These are phyloP conservation scores for Salix koriyanagi DNA, from an alignment of 345 rosid genomes.

Conservation along the genomic window DNA sequence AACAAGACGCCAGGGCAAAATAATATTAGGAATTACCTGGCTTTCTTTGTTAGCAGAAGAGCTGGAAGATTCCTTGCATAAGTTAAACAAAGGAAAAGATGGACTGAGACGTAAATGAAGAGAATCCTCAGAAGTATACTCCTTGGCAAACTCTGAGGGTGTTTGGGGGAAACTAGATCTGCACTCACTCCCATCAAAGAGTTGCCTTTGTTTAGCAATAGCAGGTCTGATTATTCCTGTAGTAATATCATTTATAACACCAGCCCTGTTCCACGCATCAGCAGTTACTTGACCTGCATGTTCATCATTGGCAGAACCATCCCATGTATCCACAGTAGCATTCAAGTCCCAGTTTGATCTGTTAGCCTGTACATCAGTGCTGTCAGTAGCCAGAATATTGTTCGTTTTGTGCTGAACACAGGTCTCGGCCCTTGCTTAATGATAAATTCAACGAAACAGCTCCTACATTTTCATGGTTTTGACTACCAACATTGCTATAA, in stretches of 20 bases:
- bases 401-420: slow-evolving; percentile 17
- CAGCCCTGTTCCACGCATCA: slow-evolving; percentile 18
- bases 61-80: slow-evolving; percentile 24
- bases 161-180: slow-evolving; percentile 17
- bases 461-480: slow-evolving; percentile 24
- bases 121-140: slow-evolving; percentile 29
- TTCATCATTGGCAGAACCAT: slow-evolving; percentile 35
- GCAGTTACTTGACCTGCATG: slow-evolving; percentile 24
- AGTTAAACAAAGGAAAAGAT: slow-evolving; percentile 17
- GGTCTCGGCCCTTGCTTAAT: slow-evolving; percentile 39
- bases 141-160: slow-evolving; percentile 20
- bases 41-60: slow-evolving; percentile 23
- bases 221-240: slow-evolving; percentile 14
- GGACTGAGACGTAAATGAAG: slow-evolving; percentile 56
- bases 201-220: slow-evolving; percentile 21
- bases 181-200: slow-evolving; percentile 17
- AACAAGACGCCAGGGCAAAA: slow-evolving; percentile 16
- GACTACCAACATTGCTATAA: slow-evolving; percentile 26
- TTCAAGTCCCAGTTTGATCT: slow-evolving; percentile 87
- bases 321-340: slow-evolving; percentile 87
- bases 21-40: slow-evolving; percentile 14
- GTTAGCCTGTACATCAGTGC: slow-evolving; percentile 24
- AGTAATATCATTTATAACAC: slow-evolving; percentile 19
- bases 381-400: slow-evolving; percentile 15
- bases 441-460: slow-evolving; percentile 47